Evolutionary conservation across 2,329 filamentous ascomycete species (phyloP), one percentile per base, ranked within the genome.

Genomic region (Penicillium palitans): DNA sequence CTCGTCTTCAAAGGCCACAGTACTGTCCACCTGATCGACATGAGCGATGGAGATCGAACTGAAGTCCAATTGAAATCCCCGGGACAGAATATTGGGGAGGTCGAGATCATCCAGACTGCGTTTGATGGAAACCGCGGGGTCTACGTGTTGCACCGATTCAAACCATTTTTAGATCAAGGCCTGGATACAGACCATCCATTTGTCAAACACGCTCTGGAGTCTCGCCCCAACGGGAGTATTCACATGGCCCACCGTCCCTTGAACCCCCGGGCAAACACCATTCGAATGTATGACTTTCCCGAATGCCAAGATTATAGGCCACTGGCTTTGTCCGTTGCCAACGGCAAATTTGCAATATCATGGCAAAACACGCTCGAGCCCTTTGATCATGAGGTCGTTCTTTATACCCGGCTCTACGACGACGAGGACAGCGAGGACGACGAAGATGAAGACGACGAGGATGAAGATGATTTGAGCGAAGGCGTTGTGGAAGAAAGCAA

Each of bases 311-410:
- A 69, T 3, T 72, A 70, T 42, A 66, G 71, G 24, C 72, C 72
- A 12, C 52, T 71, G 31, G 70, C 71, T 33, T 52, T 76, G 46
- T 68, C 70, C 9, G 64, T 57, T 10, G 42, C 63, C 27, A 45
- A 53, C 24, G 53, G 62, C n/a, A 62, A 55, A 6, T 75, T 76
- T 67, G 74, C 69, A 2, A 74, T 76, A 39, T 75, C 71, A n/a
- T 76, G 74, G 74, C 70, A 70, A 48, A 67, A 74, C 59, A 15
- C 21, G 31, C 49, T 62, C 7, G 63, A 68, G 15, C 37, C 44
- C 9, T 24, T 58, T 31, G 60, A 67, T 12, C 56, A 70, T 55
- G 64, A 70, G 21, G 73, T 76, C 12, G 48, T 70, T 12, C 58
- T 73, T n/a, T 76, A 76, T 52, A 64, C 49, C 17, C 29, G 39